phyloP scores from a whole-genome alignment of 2,329 filamentous ascomycete species.

The Colletotrichum filicis region DNA sequence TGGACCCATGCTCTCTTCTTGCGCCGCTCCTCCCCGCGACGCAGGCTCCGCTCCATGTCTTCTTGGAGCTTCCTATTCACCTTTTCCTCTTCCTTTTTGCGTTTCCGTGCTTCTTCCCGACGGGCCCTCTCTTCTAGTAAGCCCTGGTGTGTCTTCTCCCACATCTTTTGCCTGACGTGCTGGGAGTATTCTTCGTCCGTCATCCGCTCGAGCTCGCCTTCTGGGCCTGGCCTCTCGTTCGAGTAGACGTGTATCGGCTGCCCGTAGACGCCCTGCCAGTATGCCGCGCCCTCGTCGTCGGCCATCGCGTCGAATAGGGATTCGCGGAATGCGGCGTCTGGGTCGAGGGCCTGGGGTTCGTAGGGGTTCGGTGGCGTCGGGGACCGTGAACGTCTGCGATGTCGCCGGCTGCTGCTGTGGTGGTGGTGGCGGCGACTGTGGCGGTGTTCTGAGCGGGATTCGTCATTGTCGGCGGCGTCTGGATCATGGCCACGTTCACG shows the following conservation, averaged over 20 bases:
- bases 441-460: conserved; percentile 37
- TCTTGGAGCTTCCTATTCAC: conserved; percentile 50
- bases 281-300: conserved; percentile 94
- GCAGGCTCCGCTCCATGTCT: conserved; percentile 77
- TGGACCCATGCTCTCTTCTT: conserved; percentile 64
- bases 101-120: conserved; percentile 63
- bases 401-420: conserved; percentile 38
- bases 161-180: conserved; percentile 90
- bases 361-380: conserved; percentile 60
- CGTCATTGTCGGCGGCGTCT: conserved; percentile 36
- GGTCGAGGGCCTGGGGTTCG: conserved; percentile 63
- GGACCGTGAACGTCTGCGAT: conserved; percentile 50
- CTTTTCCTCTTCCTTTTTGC: conserved; percentile 62
- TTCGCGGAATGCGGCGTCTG: conserved; percentile 85
- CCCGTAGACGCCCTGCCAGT: conserved; percentile 97
- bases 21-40: conserved; percentile 72
- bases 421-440: conserved; percentile 45
- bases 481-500: conserved; percentile 36
- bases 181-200: conserved; percentile 90
- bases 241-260: conserved; percentile 90
- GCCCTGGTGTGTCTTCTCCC: conserved; percentile 91
- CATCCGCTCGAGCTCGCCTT: conserved; percentile 81
- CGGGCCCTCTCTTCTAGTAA: conserved; percentile 79
- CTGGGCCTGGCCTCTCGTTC: conserved; percentile 54
- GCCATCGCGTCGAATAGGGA: conserved; percentile 97